Percentiles rank a stretch among this genome's conserved stretches.
phyloP scores from a whole-genome alignment of 768 basidiomycete genomes.

The Termitomyces sp. region DNA sequence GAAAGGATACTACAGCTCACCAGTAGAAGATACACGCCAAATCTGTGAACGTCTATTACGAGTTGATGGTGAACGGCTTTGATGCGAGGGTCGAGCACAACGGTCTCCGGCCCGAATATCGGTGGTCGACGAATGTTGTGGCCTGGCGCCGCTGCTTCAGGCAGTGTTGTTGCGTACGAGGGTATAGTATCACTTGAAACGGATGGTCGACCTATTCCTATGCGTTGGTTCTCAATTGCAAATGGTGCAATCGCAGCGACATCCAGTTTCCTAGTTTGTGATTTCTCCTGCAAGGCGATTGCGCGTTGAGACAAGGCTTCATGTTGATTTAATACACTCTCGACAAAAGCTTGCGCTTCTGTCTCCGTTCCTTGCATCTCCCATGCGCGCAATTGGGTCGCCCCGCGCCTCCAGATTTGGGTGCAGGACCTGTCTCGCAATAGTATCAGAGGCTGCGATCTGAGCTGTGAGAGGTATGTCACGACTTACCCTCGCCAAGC shows the following conservation, averaged over 20 bases:
- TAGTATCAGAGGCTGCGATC: not conserved
- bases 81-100: constrained; percentile 32
- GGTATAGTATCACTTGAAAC: constrained; percentile 7
- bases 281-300: not conserved
- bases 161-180: not conserved
- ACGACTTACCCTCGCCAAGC: constrained; percentile 26
- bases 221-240: not conserved
- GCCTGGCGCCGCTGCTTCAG: not conserved
- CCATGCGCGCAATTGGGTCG: constrained; percentile 31
- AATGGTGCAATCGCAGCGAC: constrained; percentile 17
- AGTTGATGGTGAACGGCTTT: constrained; percentile 25
- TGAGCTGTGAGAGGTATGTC: not conserved
- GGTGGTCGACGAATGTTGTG: constrained; percentile 13
- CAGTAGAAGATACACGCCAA: constrained; percentile 19
- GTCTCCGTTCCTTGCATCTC: constrained; percentile 28
- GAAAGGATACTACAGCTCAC: constrained; percentile 11
- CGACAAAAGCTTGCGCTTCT: constrained; percentile 20
- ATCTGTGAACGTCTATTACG: constrained; percentile 22
- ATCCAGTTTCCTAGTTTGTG: not conserved
- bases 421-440: constrained; percentile 25
- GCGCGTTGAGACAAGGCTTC: not conserved
- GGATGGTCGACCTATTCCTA: not conserved
- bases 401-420: constrained; percentile 28
- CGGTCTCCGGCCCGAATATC: constrained; percentile 35
- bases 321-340: constrained; percentile 11